Evolutionary conservation across 345 rosid genomes (phyloP).

Genomic region (Laguncularia racemosa): DNA sequence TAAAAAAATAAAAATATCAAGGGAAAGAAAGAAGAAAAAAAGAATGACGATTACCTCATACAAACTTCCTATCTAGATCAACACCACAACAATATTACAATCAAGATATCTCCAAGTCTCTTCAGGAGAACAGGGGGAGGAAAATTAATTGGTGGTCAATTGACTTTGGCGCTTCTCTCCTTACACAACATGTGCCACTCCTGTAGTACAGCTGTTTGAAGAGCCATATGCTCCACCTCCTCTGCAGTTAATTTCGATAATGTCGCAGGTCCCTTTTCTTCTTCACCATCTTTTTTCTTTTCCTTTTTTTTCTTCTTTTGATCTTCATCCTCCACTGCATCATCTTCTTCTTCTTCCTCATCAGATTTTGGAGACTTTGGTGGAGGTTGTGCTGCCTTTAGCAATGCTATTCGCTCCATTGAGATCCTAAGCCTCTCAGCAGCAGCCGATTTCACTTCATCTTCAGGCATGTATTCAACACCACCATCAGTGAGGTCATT

Average conservation of each 20-base stretch:
- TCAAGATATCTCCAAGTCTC: neutral
- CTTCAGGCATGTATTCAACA: slow-evolving; percentile 97
- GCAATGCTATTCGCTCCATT: slow-evolving; percentile 85
- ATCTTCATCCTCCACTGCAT: slow-evolving; percentile 28
- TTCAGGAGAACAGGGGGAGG: no score
- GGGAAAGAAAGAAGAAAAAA: neutral
- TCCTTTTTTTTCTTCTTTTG: slow-evolving; percentile 18
- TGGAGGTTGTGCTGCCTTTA: slow-evolving; percentile 80
- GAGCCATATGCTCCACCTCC: slow-evolving; percentile 94
- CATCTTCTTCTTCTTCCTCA: slow-evolving; percentile 30
- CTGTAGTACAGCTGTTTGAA: slow-evolving; percentile 89
- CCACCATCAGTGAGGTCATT: slow-evolving; percentile 93
- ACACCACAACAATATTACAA: no score
- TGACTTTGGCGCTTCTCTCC: slow-evolving; percentile 51
- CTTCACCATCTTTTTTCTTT: slow-evolving; percentile 28
- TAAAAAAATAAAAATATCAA: neutral
- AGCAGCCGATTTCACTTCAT: slow-evolving; percentile 84
- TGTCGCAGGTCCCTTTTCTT: slow-evolving; percentile 59
- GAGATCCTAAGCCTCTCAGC: slow-evolving; percentile 87
- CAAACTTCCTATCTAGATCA: no score
- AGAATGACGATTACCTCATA: neutral
- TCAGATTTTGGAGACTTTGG: slow-evolving; percentile 54
- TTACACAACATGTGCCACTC: slow-evolving; percentile 93
- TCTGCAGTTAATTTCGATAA: slow-evolving; percentile 81
- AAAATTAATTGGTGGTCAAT: slow-evolving; percentile 11